Evolutionary conservation across 2,329 filamentous ascomycete genomes (phyloP).

Genomic region (Penicillium vulpinum): DNA sequence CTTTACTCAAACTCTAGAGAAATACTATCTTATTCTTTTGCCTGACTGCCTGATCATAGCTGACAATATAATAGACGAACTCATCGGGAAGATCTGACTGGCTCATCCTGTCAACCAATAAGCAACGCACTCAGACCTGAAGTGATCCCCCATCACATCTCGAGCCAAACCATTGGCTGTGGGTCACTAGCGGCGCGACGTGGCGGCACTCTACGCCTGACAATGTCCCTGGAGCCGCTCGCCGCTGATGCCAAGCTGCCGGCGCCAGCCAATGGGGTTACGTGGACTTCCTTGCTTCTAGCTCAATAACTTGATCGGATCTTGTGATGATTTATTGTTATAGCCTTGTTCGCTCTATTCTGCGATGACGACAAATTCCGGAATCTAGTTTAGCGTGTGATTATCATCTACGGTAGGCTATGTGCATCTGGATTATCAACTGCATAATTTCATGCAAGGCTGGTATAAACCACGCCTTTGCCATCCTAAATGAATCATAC

Average conservation of each 20-base stretch:
- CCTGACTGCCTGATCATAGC: neutral
- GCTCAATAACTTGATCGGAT: neutral
- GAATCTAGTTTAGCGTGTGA: slow-evolving; percentile 5
- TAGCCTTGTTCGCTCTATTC: neutral
- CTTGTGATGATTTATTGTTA: neutral
- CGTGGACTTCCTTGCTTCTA: neutral
- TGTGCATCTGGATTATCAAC: slow-evolving; percentile 10
- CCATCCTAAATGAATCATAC: slow-evolving; percentile 1
- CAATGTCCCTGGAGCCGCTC: slow-evolving; percentile 23
- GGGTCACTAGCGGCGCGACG: slow-evolving; percentile 13
- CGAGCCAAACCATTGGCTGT: slow-evolving; percentile 19
- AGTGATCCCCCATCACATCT: slow-evolving; percentile 22
- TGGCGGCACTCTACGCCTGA: slow-evolving; percentile 19
- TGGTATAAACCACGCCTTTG: neutral
- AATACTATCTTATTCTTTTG: neutral
- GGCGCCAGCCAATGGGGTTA: slow-evolving; percentile 13
- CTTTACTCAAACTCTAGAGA: neutral
- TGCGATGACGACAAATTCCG: neutral
- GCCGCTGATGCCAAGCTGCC: slow-evolving; percentile 19
- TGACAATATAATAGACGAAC: neutral
- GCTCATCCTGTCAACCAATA: slow-evolving; percentile 15
- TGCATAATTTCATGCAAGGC: neutral
- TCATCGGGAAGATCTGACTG: slow-evolving; percentile 2
- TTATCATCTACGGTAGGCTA: slow-evolving; percentile 18
- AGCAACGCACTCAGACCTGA: slow-evolving; percentile 5